phyloP scores from a whole-genome alignment of 805 yeast genomes.

The Spathaspora hagerdaliae region DNA sequence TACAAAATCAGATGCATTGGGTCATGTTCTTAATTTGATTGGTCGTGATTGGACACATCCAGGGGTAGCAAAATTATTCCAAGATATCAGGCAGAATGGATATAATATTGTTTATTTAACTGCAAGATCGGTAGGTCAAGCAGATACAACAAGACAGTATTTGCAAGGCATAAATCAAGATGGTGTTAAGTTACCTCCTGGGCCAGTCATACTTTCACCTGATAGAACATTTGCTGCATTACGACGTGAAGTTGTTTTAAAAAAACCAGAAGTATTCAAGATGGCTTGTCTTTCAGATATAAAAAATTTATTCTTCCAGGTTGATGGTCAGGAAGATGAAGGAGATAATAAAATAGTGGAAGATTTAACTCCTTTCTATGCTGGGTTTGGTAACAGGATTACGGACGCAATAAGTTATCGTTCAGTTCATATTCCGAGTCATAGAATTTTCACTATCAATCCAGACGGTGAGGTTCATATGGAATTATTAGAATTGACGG shows the following conservation, averaged over 20 bases:
- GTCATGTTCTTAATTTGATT: slow-evolving; percentile 88
- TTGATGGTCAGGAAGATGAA: not conserved
- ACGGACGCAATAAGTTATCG: slow-evolving; percentile 95
- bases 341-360: not conserved
- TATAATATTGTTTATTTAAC: slow-evolving; percentile 92
- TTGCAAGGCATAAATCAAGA: slow-evolving; percentile 71
- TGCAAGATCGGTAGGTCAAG: slow-evolving; percentile 92
- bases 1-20: slow-evolving; percentile 95
- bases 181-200: slow-evolving; percentile 69
- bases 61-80: slow-evolving; percentile 89
- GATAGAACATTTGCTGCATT: slow-evolving; percentile 96
- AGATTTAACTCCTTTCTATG: slow-evolving; percentile 74
- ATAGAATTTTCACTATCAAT: slow-evolving; percentile 91
- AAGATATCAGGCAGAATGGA: slow-evolving; percentile 84
- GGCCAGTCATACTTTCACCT: slow-evolving; percentile 93
- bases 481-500: slow-evolving; percentile 93
- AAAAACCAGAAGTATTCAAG: slow-evolving; percentile 97
- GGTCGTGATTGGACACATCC: slow-evolving; percentile 98
- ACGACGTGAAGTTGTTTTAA: slow-evolving; percentile 83
- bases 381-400: slow-evolving; percentile 95
- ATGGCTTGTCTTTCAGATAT: slow-evolving; percentile 95
- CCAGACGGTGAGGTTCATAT: slow-evolving; percentile 96
- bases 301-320: slow-evolving; percentile 55
- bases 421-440: slow-evolving; percentile 89
- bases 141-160: slow-evolving; percentile 86